A percentile compares a stretch with the other conserved stretches of the same genome.
phyloP scores from a whole-genome alignment of 2,329 filamentous ascomycete genomes.

The Sphaerulina vaccinii region DNA sequence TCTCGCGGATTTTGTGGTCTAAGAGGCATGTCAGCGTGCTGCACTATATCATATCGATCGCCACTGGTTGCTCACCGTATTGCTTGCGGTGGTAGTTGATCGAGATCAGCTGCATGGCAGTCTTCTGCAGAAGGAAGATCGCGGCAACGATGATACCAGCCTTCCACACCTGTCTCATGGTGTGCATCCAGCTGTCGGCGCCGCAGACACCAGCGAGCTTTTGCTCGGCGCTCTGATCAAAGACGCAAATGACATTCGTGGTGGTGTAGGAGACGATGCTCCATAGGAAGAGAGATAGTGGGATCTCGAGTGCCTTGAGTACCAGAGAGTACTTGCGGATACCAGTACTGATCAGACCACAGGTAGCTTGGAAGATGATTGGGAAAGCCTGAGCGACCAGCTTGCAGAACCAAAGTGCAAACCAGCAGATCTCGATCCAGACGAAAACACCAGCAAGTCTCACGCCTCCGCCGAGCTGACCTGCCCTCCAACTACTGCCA shows the following conservation, averaged over 20 bases:
- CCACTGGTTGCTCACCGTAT: slow-evolving; percentile 51
- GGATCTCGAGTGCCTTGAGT: slow-evolving; percentile 62
- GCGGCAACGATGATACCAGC: slow-evolving; percentile 62
- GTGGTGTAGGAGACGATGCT: slow-evolving; percentile 61
- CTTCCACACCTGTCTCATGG: slow-evolving; percentile 56
- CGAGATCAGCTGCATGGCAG: slow-evolving; percentile 68
- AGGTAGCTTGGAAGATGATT: slow-evolving; percentile 64
- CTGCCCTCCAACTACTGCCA: slow-evolving; percentile 29
- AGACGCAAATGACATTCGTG: slow-evolving; percentile 48
- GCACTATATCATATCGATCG: no score
- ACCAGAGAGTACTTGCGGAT: slow-evolving; percentile 69
- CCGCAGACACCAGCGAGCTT: slow-evolving; percentile 9
- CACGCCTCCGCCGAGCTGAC: slow-evolving; percentile 33
- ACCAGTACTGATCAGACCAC: slow-evolving; percentile 66
- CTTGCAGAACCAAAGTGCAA: slow-evolving; percentile 66
- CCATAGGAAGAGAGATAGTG: slow-evolving; percentile 68
- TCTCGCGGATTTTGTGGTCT: slow-evolving; percentile 68
- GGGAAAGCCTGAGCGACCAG: slow-evolving; percentile 61
- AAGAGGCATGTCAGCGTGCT: slow-evolving; percentile 27
- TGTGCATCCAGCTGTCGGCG: slow-evolving; percentile 25
- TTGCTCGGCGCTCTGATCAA: slow-evolving; percentile 25
- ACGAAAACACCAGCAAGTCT: slow-evolving; percentile 62
- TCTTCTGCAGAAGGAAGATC: slow-evolving; percentile 67
- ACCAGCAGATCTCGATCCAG: slow-evolving; percentile 68
- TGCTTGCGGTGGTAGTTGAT: slow-evolving; percentile 72